phyloP scores from a whole-genome alignment of 2,329 filamentous ascomycete species.

The Trichophyton benhamiae region DNA sequence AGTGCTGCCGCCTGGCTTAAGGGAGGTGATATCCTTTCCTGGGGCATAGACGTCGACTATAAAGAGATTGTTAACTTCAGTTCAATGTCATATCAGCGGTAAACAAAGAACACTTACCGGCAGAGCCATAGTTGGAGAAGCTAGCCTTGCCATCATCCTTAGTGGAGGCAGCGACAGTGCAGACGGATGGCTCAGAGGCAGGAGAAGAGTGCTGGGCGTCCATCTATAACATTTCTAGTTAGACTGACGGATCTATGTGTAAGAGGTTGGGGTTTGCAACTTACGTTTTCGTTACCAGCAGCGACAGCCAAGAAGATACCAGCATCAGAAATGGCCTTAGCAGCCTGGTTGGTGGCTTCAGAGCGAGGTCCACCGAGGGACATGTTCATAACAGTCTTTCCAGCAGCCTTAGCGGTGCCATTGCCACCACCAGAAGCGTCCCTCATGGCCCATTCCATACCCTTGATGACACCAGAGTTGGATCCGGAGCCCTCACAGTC shows the following conservation, averaged over 20 bases:
- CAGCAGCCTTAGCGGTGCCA: conserved; percentile 20
- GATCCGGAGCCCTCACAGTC: conserved; percentile 35
- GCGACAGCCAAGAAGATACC: conserved; percentile 33
- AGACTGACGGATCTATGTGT: neutral
- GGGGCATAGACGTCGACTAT: conserved; percentile 47
- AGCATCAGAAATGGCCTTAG: conserved; percentile 24
- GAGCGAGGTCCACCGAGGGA: conserved; percentile 26
- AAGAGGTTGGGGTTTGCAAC: neutral
- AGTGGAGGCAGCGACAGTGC: conserved; percentile 33
- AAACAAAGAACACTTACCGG: neutral
- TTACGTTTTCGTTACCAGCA: conserved; percentile 29
- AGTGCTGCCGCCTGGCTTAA: conserved; percentile 38
- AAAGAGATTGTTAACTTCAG: neutral
- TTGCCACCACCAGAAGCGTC: conserved; percentile 20
- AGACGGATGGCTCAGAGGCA: conserved; percentile 26
- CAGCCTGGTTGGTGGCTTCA: conserved; percentile 28
- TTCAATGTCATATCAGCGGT: neutral
- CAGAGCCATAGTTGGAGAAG: conserved; percentile 30
- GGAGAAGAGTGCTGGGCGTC: conserved; percentile 18
- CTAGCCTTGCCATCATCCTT: conserved; percentile 22
- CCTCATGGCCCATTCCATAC: conserved; percentile 33
- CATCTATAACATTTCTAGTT: neutral
- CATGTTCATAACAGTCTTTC: conserved; percentile 25
- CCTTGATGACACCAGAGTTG: conserved; percentile 36
- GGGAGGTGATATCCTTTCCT: conserved; percentile 39